A percentile compares a stretch with the other conserved stretches of the same genome.
phyloP scores from a whole-genome alignment of 176 grass and related monocot species.

The Leersia perrieri region DNA sequence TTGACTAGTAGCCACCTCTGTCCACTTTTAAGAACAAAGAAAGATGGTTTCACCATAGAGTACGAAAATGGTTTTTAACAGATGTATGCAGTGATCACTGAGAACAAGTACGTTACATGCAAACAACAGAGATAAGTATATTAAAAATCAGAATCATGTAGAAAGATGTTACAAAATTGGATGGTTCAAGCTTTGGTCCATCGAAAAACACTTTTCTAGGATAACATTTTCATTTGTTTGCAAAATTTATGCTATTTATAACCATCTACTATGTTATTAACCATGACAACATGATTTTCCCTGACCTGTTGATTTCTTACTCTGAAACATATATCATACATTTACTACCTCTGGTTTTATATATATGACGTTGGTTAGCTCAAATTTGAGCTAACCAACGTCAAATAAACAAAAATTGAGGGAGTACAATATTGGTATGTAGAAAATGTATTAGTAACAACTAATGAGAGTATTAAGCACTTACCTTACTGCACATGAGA shows the following conservation, averaged over 20 bases:
- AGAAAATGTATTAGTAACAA: conserved; percentile 8
- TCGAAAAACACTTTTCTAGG: neutral
- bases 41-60: conserved; percentile 3
- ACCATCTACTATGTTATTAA: neutral
- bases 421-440: neutral
- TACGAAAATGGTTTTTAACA: neutral
- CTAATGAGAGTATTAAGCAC: neutral
- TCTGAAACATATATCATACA: neutral
- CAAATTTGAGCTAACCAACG: no score
- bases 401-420: no score
- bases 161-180: neutral
- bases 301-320: conserved; percentile 11
- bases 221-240: neutral
- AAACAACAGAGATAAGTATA: neutral
- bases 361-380: no score
- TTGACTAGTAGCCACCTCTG: conserved; percentile 52
- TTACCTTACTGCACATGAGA: conserved; percentile 54
- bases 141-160: neutral
- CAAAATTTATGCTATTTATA: neutral
- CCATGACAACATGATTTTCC: neutral
- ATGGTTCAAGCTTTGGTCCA: neutral
- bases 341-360: no score
- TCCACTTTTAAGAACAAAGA: conserved; percentile 62
- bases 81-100: neutral
- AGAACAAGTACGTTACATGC: neutral